These are phyloP conservation scores for Aspergillus incahuasiensis DNA, from an alignment of 495 filamentous ascomycete genomes.

Conservation along the genomic window DNA sequence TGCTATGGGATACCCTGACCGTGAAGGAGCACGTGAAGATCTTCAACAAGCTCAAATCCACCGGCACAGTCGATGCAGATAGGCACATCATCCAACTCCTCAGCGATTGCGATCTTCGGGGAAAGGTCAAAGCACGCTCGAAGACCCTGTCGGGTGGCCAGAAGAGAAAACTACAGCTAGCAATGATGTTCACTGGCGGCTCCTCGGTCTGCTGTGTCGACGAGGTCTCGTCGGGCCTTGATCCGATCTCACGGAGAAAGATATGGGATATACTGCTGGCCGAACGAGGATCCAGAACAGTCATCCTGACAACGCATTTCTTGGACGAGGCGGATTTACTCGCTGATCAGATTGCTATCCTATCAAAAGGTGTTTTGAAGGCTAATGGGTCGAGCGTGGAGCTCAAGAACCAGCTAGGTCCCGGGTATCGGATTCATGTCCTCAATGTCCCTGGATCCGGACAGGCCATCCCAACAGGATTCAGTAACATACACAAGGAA, in stretches of 20 bases:
- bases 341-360: constrained; percentile 71
- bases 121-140: constrained; percentile 61
- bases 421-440: constrained; percentile 74
- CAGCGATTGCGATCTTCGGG: constrained; percentile 60
- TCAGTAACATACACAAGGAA: constrained; percentile 53
- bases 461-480: constrained; percentile 32
- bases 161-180: constrained; percentile 84
- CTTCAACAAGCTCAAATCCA: constrained; percentile 72
- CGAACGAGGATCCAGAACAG: constrained; percentile 70
- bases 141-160: constrained; percentile 79
- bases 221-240: constrained; percentile 78
- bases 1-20: constrained; percentile 80
- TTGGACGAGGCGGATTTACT: constrained; percentile 74
- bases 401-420: constrained; percentile 63
- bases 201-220: constrained; percentile 82
- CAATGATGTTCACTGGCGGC: constrained; percentile 90
- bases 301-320: constrained; percentile 83
- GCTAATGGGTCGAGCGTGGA: constrained; percentile 74
- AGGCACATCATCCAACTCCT: constrained; percentile 57
- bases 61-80: constrained; percentile 44
- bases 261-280: constrained; percentile 87
- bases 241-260: constrained; percentile 74
- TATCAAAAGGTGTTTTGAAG: constrained; percentile 66
- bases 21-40: constrained; percentile 75
- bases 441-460: constrained; percentile 42